Base-by-base conservation (phyloP, 108 stramenopile genomes). In the Skeletonema tropicum region DNA sequence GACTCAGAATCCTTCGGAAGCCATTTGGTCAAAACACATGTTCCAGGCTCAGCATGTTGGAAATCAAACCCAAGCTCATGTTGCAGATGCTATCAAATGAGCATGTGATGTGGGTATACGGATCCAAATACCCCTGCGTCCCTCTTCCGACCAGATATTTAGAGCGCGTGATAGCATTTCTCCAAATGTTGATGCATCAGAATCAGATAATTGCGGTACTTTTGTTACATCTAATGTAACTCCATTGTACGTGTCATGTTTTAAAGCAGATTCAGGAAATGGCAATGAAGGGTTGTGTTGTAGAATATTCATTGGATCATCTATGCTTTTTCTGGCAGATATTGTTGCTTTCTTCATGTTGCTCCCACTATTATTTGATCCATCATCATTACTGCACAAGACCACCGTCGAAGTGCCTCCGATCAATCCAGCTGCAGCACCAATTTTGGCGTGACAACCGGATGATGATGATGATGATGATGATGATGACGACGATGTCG, bases 121-220 rank as follows among this genome's bases (percentile, higher is more conserved):
- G 38, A 94, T 77, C 93, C 93, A 94, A 63, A 94, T 90, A 6
- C 93, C 93, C 49, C 86, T 79, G 0, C 83, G 72, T 4, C 77
- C 72, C 66, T 89, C 70, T 0, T 66, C 36, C 19, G 72, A 79
- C 92, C 92, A 92, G 25, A 65, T 29, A 21, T 69, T 35, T 17
- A 88, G 35, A 7, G 87, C 86, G 52, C 46, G 48, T 17, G 15
- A 65, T 55, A 86, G 39, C 70, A 74, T 33, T 33, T 25, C 11
- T 46, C 68, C 61, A 79, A 87, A 82, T 63, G 64, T 25, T 26
- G 33, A 29, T 19, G 77, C 35, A 42, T 75, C 69, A 5, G 17
- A 0, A 9, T 46, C 41, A 33, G 12, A 21, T 52, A 21, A 23
- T 23, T 70, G 31, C 38, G 64, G 58, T 23, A 88, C 57, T 46